Evolutionary conservation across 2,329 filamentous ascomycete genomes (phyloP).

Genomic region (Aspergillus ibericus): DNA sequence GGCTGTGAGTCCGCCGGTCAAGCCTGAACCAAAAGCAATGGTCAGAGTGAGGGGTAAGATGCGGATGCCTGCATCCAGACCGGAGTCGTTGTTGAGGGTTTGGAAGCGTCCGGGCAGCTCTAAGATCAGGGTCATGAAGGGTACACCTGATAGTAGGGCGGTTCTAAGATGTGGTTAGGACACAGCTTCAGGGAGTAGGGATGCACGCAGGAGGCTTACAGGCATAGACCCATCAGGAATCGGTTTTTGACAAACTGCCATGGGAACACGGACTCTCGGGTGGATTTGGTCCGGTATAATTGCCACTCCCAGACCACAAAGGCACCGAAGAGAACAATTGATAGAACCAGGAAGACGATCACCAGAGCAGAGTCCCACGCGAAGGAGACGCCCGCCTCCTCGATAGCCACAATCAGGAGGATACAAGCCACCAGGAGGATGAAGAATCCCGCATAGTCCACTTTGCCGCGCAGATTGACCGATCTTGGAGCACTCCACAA

Average conservation of each 20-base stretch:
- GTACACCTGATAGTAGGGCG: too few species aligned
- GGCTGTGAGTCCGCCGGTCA: too few species aligned
- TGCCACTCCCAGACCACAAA: not conserved
- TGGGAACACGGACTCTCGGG: slow-evolving; percentile 1
- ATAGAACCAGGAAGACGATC: not conserved
- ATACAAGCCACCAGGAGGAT: not conserved
- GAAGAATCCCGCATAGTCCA: not conserved
- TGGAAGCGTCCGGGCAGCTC: too few species aligned
- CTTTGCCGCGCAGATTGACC: not conserved
- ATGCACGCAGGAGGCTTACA: too few species aligned
- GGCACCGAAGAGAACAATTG: not conserved
- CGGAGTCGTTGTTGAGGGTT: too few species aligned
- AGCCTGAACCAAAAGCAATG: too few species aligned
- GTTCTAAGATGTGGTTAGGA: too few species aligned
- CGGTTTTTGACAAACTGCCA: not conserved
- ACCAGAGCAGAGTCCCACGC: not conserved
- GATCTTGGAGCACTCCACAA: too few species aligned
- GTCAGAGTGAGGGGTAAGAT: too few species aligned
- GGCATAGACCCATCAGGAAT: not conserved
- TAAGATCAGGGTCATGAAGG: too few species aligned
- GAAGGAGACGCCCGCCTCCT: not conserved
- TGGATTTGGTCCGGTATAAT: not conserved
- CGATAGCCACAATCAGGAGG: not conserved
- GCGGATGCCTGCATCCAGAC: too few species aligned
- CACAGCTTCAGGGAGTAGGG: too few species aligned